Percentiles rank a stretch among this genome's conserved stretches.
Evolutionary conservation across 129 eudicot genomes (phyloP).

Genomic region (Pulicaria dysenterica): DNA sequence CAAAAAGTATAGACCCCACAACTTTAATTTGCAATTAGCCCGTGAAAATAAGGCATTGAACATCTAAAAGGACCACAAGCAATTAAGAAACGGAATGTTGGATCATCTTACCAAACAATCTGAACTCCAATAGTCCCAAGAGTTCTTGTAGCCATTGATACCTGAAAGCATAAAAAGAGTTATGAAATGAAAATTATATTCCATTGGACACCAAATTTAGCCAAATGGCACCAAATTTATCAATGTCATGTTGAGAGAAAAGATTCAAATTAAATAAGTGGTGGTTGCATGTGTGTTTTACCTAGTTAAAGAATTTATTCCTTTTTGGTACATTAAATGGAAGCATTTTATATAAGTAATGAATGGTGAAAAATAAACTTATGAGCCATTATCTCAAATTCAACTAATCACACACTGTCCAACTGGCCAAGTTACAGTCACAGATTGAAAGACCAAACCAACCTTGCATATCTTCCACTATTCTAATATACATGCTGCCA

Average conservation of each 20-base stretch:
- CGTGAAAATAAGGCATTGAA: slow-evolving; percentile 4
- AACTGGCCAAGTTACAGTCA: too few relatives aligned
- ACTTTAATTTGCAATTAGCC: neutral
- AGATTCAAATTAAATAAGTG: slow-evolving; percentile 13
- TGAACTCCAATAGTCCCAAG: slow-evolving; percentile 90
- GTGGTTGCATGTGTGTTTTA: slow-evolving; percentile 7
- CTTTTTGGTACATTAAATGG: slow-evolving; percentile 8
- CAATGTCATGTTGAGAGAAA: slow-evolving; percentile 5
- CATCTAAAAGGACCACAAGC: slow-evolving; percentile 18
- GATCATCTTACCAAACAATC: slow-evolving; percentile 72
- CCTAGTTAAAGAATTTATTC: slow-evolving; percentile 21
- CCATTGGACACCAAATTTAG: neutral
- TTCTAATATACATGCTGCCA: neutral
- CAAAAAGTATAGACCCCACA: neutral
- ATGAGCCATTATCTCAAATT: neutral
- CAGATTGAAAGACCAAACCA: slow-evolving; percentile 3
- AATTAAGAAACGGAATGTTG: neutral
- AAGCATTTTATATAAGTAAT: neutral
- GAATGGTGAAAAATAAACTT: neutral
- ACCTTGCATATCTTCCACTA: neutral
- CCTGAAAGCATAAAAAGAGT: slow-evolving; percentile 51
- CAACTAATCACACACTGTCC: neutral
- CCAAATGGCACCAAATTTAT: neutral
- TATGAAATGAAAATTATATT: slow-evolving; percentile 4
- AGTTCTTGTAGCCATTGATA: slow-evolving; percentile 97